These are phyloP conservation scores for Tolypocladium sp. DNA, from an alignment of 2,329 filamentous ascomycete species.

Conservation along the genomic window DNA sequence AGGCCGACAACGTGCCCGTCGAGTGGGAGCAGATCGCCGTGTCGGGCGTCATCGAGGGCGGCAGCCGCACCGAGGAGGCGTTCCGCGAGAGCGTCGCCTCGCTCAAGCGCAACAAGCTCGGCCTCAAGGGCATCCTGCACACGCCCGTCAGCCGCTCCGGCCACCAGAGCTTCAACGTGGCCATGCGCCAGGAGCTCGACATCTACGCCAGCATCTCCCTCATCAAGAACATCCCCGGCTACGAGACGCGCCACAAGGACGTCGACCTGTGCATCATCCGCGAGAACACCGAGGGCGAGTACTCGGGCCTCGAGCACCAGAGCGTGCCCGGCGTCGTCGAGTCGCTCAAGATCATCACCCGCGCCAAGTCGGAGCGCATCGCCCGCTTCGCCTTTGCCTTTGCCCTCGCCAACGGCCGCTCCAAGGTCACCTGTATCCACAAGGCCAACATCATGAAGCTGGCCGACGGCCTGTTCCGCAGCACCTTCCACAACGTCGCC, in stretches of 20 bases:
- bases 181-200: constrained; percentile 96
- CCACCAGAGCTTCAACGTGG: constrained; percentile 99
- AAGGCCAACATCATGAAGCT: constrained; percentile 99
- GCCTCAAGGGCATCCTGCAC: constrained; percentile 97
- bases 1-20: constrained; percentile 96
- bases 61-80: constrained; percentile 81
- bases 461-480: constrained; percentile 96
- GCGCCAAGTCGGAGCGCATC: constrained; percentile 97
- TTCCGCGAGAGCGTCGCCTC: constrained; percentile 95
- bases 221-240: constrained; percentile 99
- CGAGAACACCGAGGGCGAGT: constrained; percentile 99
- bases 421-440: constrained; percentile 99
- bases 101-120: constrained; percentile 96
- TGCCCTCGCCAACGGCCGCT: constrained; percentile 94
- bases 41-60: constrained; percentile 72
- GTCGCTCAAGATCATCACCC: constrained; percentile 99
- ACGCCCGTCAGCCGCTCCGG: constrained; percentile 94
- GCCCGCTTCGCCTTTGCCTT: constrained; percentile 98
- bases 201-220: constrained; percentile 97
- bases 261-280: constrained; percentile 99
- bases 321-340: constrained; percentile 93
- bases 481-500: constrained; percentile 86
- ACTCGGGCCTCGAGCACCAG: constrained; percentile 98
- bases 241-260: constrained; percentile 92
- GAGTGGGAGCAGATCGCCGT: constrained; percentile 99